Base-by-base conservation (phyloP, 2,329 filamentous ascomycete genomes). In the Aspergillus caelatus region DNA sequence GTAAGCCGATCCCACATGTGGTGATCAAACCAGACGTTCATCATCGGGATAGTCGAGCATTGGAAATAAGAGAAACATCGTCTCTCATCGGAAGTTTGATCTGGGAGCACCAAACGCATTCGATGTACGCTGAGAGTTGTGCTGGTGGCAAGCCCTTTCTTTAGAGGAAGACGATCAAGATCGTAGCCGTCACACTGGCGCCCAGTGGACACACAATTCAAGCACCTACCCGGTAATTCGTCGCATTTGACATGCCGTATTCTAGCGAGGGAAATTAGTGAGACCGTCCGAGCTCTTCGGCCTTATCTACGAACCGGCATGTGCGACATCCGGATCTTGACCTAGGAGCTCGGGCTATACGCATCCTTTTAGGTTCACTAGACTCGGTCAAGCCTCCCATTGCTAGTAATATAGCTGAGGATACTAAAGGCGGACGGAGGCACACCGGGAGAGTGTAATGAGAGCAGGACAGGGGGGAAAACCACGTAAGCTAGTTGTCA, bases 131-230 rank as follows among this genome's bases (percentile, higher is more conserved):
- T 4, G 12, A 30, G 26, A 3, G 54, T 16, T 7, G 39, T 53
- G 21, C n/a, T 10, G 4, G 21, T 16, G 43, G 41, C 34, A 5
- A n/a, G 32, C 21, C 34, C 48, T 19, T 32, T 57, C 8, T 34
- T 57, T 45, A 46, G 21, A 50, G 64, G 64, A 14, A 67, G 61
- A 28, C 61, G 63, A 50, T 58, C 57, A 14, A 67, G 30, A 53
- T 68, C 68, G 65, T 79, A 80, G 23, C 78, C 77, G 59, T 79
- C 78, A 62, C 78, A 80, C 52, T 72, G 71, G 5, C 77, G 73
- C 10, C 76, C 76, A 2, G 78, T 78, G 7, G 67, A 74, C 7
- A 67, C 63, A 62, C 78, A 80, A 23, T 74, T 74, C 26, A 70
- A 63, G 62, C 78, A 80, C 26, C 67, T 68, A 10, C 75, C 77